phyloP scores from a whole-genome alignment of 1,139 yeast species.

The Nakaseomyces bracarensis region DNA sequence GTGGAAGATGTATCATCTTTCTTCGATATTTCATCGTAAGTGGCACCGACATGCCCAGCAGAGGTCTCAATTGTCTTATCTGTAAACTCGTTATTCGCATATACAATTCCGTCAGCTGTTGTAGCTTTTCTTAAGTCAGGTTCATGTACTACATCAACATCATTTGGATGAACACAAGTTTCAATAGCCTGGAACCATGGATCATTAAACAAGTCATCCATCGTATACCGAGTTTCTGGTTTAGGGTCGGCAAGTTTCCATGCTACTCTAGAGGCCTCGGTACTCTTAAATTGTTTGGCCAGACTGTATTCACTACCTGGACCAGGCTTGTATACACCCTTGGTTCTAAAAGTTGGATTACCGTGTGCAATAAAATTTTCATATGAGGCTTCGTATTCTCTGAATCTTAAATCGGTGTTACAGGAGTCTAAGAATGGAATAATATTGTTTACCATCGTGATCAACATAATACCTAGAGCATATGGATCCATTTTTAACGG shows the following conservation, averaged over 20 bases:
- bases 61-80: conserved; percentile 2
- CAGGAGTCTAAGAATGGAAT: conserved; percentile 54
- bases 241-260: conserved; percentile 70
- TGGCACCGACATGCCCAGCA: neutral
- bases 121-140: conserved; percentile 23
- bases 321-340: conserved; percentile 41
- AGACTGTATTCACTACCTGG: conserved; percentile 63
- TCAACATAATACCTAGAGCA: conserved; percentile 61
- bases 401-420: conserved; percentile 43
- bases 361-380: conserved; percentile 39
- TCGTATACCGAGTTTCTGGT: conserved; percentile 43
- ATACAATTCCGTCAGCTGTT: conserved; percentile 8
- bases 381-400: conserved; percentile 51
- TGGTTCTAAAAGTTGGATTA: conserved; percentile 47
- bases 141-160: conserved; percentile 15
- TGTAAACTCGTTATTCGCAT: neutral
- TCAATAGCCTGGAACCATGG: conserved; percentile 57
- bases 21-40: neutral
- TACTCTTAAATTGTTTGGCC: conserved; percentile 50
- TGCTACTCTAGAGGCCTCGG: conserved; percentile 59
- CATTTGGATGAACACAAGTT: conserved; percentile 40
- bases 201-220: conserved; percentile 49
- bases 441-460: conserved; percentile 50
- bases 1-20: neutral
- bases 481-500: conserved; percentile 65